Base-by-base conservation (phyloP, 2,329 filamentous ascomycete species). In the Sporothrix humicola region DNA sequence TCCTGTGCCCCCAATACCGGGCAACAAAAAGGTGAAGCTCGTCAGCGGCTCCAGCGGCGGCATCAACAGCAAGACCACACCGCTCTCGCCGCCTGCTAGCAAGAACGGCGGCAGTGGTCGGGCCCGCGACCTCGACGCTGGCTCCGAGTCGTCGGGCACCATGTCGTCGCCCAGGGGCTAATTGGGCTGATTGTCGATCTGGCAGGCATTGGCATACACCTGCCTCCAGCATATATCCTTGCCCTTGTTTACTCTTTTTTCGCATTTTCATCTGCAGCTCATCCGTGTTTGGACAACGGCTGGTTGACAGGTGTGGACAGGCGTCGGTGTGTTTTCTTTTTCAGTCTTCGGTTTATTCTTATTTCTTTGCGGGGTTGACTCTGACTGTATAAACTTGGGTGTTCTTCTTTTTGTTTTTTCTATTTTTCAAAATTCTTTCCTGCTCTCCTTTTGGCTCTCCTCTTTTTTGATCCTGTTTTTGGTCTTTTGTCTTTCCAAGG, bases 111-210 rank as follows among this genome's bases (percentile, higher is more conserved):
- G 66, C 26, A 42, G 59, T 7, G 48, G 66, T 15, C 23, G 83
- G 61, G 82, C 85, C 61, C 83, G 83, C 20, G 87, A 88, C 65
- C 5, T 75, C 17, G 75, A 76, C 17, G 84, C 81, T 58, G 85
- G 85, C 75, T 88, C 87, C 17, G 88, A 89, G 77, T 88, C 87
- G 56, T 88, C 87, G 0, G 88, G 85, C 20, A 86, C 86, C 0
- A 79, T 88, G 74, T 89, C 87, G 0, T 89, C 87, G 17, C 87
- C 87, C 20, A 86, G 82, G 83, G 83, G 56, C 2, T 76, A 37
- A n/a, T 37, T 31, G 13, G 5, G 31, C 31, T 3, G 31, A 37
- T 3, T 37, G 31, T 37, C 31, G 31, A 37, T 37, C 31, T 37
- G 7, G 31, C 31, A 37, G 31, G 7, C 31, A 37, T 37, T 7